phyloP scores from a whole-genome alignment of 2,329 filamentous ascomycete genomes.

The Fusarium anthophilum region DNA sequence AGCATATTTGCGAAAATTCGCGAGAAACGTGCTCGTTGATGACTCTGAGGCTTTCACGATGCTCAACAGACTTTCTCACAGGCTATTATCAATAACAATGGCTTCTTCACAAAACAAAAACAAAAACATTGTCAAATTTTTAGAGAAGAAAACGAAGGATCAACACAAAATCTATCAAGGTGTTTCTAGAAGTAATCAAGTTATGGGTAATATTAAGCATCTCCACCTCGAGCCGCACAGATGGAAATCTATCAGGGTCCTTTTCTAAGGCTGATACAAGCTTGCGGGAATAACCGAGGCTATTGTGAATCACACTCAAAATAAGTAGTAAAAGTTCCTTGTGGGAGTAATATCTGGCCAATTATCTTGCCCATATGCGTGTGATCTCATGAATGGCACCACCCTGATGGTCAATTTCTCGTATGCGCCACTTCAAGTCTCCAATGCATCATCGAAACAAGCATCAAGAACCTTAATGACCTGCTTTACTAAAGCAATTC shows the following conservation, averaged over 20 bases:
- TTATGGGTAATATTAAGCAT: background rate
- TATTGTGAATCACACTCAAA: background rate
- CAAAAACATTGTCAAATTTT: fast-evolving
- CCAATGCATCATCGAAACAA: background rate
- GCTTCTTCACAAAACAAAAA: background rate
- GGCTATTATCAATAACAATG: background rate
- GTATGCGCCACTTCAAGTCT: background rate
- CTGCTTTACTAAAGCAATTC: background rate
- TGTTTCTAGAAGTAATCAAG: background rate
- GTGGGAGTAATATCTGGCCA: fast-evolving
- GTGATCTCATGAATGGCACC: background rate
- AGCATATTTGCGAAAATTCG: conserved; percentile 10
- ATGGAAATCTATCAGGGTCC: conserved; percentile 22
- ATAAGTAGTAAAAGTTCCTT: background rate
- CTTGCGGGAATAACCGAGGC: background rate
- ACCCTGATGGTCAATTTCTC: conserved; percentile 24
- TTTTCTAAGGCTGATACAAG: background rate
- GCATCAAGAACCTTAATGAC: background rate
- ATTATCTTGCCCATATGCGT: background rate
- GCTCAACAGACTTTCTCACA: background rate
- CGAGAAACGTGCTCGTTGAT: background rate
- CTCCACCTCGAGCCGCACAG: background rate
- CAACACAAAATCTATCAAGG: conserved; percentile 2
- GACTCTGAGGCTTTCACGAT: background rate
- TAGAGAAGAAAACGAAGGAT: background rate